A percentile compares a stretch with the other conserved stretches of the same genome.
These are phyloP conservation scores for Hypoxylon sp. DNA, from an alignment of 2,329 filamentous ascomycete species.

Conservation along the genomic window DNA sequence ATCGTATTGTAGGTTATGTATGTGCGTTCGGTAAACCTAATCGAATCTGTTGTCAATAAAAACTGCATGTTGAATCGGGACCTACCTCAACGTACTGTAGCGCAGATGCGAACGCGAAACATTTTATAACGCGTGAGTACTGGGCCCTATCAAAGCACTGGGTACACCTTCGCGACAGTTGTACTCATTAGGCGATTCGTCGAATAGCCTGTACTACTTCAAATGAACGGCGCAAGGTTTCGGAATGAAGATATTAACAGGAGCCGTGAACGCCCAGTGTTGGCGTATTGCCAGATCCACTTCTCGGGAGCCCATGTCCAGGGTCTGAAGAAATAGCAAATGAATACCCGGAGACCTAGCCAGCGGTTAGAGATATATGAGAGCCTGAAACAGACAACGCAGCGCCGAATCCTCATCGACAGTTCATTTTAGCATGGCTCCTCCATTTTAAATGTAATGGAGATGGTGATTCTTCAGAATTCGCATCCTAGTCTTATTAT, in stretches of 20 bases:
- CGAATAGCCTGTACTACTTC: conserved; percentile 18
- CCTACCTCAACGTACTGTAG: neutral
- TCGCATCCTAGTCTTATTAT: conserved; percentile 31
- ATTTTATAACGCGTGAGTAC: conserved; percentile 5
- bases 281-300: conserved; percentile 35
- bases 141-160: neutral
- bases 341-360: conserved; percentile 27
- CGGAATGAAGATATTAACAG: conserved; percentile 24
- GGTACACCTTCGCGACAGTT: neutral
- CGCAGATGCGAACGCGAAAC: conserved; percentile 5
- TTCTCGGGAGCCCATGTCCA: conserved; percentile 31
- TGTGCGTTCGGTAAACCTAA: neutral
- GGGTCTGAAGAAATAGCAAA: conserved; percentile 30
- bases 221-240: conserved; percentile 15
- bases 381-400: conserved; percentile 30
- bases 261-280: conserved; percentile 27
- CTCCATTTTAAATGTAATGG: conserved; percentile 33
- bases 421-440: conserved; percentile 14
- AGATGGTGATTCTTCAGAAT: conserved; percentile 21
- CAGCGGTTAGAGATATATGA: conserved; percentile 41
- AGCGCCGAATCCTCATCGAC: conserved; percentile 7
- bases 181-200: conserved; percentile 5
- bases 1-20: conserved; percentile 18
- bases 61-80: conserved; percentile 6
- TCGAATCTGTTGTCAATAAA: conserved; percentile 13